Evolutionary conservation across 805 yeast species (phyloP).

Genomic region (Cyberlindnera veronae): DNA sequence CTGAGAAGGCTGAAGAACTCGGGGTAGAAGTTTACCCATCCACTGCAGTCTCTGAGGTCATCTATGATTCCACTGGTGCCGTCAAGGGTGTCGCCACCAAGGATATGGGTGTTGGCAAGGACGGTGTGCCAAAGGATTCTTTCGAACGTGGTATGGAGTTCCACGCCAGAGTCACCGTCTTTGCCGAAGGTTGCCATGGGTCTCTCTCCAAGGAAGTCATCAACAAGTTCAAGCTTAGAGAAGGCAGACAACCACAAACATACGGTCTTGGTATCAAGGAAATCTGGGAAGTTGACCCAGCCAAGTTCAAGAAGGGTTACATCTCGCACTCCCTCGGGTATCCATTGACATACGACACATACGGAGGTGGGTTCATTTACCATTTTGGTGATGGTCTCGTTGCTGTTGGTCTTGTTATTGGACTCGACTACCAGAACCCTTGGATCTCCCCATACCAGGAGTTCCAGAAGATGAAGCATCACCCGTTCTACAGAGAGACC

Average conservation of each 20-base stretch:
- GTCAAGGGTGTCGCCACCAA: conserved; percentile 91
- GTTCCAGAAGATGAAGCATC: conserved; percentile 90
- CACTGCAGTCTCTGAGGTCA: conserved; percentile 76
- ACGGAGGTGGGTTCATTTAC: conserved; percentile 97
- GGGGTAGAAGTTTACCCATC: conserved; percentile 95
- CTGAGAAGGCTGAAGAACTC: conserved; percentile 86
- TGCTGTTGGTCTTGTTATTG: conserved; percentile 90
- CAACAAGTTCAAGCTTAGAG: conserved; percentile 62
- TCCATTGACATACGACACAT: conserved; percentile 69
- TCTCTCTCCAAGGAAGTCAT: conserved; percentile 80
- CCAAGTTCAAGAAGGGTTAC: conserved; percentile 73
- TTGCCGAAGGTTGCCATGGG: conserved; percentile 99
- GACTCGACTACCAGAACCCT: conserved; percentile 92
- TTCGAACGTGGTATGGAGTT: conserved; percentile 98
- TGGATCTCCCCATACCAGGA: conserved; percentile 94
- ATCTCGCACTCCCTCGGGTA: conserved; percentile 88
- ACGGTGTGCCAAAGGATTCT: conserved; percentile 73
- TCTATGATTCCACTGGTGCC: conserved; percentile 57
- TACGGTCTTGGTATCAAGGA: conserved; percentile 96
- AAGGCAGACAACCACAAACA: conserved; percentile 70
- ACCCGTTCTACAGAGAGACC: conserved; percentile 73
- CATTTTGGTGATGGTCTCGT: conserved; percentile 94
- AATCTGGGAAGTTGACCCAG: conserved; percentile 91
- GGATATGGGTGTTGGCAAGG: conserved; percentile 80
- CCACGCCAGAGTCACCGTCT: conserved; percentile 81